Evolutionary conservation across 176 grass and related monocot genomes (phyloP).

Genomic region (Triticum urartu): DNA sequence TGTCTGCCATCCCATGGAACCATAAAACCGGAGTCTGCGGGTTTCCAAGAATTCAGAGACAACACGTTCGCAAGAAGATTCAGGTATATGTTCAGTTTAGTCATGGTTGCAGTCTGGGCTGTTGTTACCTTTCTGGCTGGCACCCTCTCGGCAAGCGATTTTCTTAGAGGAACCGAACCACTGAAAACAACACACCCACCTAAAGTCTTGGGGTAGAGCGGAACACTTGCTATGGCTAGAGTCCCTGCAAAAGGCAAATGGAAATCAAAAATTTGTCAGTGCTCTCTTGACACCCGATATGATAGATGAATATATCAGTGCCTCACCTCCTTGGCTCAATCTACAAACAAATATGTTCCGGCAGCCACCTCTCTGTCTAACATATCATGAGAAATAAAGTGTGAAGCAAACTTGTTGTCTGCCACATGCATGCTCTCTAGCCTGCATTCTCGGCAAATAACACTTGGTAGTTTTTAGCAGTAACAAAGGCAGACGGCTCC

Average conservation of each 20-base stretch:
- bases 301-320: neutral
- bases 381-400: too few species aligned
- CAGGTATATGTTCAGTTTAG: neutral
- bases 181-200: conserved; percentile 63
- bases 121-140: conserved; percentile 52
- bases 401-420: too few species aligned
- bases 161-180: conserved; percentile 49
- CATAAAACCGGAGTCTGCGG: conserved; percentile 62
- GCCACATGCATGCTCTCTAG: too few species aligned
- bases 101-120: neutral
- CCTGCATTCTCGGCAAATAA: too few species aligned
- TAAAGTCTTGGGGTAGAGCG: conserved; percentile 62
- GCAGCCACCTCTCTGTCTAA: conserved; percentile 47
- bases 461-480: too few species aligned
- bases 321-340: conserved; percentile 56
- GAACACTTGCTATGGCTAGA: conserved; percentile 57
- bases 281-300: neutral
- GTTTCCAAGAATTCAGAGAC: conserved; percentile 9
- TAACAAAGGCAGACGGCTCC: too few species aligned
- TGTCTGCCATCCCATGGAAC: conserved; percentile 70
- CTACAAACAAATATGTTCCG: conserved; percentile 59
- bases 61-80: neutral
- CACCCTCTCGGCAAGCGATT: conserved; percentile 35
- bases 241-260: neutral
- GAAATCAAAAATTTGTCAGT: too few species aligned